phyloP scores from a whole-genome alignment of 2,329 filamentous ascomycete genomes.

The Emericellopsis cladophorae region DNA sequence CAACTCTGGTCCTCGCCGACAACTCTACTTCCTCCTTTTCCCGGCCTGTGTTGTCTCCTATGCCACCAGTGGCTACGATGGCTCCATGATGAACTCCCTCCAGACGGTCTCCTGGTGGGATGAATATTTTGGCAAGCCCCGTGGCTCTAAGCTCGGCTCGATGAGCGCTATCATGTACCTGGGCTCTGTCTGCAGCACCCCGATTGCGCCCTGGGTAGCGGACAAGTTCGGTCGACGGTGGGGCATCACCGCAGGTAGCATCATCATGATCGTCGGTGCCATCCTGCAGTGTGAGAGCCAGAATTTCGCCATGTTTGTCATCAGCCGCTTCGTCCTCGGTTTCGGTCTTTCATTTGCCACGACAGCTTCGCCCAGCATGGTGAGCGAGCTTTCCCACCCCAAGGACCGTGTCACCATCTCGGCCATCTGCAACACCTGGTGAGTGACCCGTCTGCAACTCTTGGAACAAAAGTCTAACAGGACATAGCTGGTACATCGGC shows the following conservation, averaged over 20 bases:
- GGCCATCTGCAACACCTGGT: slow-evolving; percentile 35
- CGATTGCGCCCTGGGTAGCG: slow-evolving; percentile 16
- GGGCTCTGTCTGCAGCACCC: slow-evolving; percentile 25
- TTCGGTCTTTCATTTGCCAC: slow-evolving; percentile 40
- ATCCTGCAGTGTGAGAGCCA: slow-evolving; percentile 16
- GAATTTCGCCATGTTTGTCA: slow-evolving; percentile 36
- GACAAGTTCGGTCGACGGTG: slow-evolving; percentile 16
- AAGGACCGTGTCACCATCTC: slow-evolving; percentile 39
- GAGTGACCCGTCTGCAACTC: not conserved
- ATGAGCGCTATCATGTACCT: slow-evolving; percentile 32
- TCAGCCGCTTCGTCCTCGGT: slow-evolving; percentile 38
- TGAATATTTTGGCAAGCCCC: slow-evolving; percentile 21
- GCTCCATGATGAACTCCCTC: slow-evolving; percentile 35
- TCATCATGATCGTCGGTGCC: slow-evolving; percentile 17
- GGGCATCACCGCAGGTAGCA: slow-evolving; percentile 16
- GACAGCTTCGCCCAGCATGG: slow-evolving; percentile 33
- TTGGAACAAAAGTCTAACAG: not conserved
- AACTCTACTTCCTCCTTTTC: slow-evolving; percentile 18
- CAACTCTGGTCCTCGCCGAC: slow-evolving; percentile 12
- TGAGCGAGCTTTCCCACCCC: slow-evolving; percentile 39
- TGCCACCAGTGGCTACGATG: slow-evolving; percentile 34
- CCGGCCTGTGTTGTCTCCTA: slow-evolving; percentile 20
- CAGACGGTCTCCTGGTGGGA: slow-evolving; percentile 29
- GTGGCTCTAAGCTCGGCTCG: slow-evolving; percentile 15
- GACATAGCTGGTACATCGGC: slow-evolving; percentile 30